Base-by-base conservation (phyloP, 345 rosid species). In the Melaleuca alternifolia region DNA sequence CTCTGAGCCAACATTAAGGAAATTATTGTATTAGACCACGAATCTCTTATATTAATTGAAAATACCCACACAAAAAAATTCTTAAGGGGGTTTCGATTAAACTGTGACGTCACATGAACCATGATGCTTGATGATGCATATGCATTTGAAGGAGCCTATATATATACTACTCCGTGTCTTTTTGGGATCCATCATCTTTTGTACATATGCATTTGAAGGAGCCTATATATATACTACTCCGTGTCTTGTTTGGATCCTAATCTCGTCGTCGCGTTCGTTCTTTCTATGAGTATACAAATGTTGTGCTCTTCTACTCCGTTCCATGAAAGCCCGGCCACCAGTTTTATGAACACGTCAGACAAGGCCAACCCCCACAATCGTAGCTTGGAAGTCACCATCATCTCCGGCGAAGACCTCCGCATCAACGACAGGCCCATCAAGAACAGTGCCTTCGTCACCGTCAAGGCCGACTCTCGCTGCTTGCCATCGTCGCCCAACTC, bases 311-410 rank as follows among this genome's bases (percentile, higher is more conserved):
- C 13, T 23, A 33, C 18, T 71, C 79, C 79, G 6, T 33, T 82
- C 53, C 11, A 26, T 9, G 84, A n/a, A 82, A 24, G 54, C 51
- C 6, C 37, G 24, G 53, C 84, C n/a, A 13, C 54, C 30, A 24
- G 24, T 50, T n/a, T 50, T 30, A 33, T 13, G 24, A 82, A n/a
- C 84, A 2, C 14, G 37, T 16, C 33, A 82, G 56, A 9, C 56
- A 75, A n/a, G 86, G 41, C 86, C 83, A 28, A 20, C 83, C 33
- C 23, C 30, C 85, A 83, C 54, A 54, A 83, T 11, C 88, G 90
- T 50, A 59, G 65, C 51, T 11, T 96, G 5, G 97, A 94, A 90
- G 13, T 87, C 81, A 87, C 89, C 5, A 48, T 87, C 52, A 77
- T 87, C 11, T 87, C 89, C 21, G 87, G 85, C 12, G 89, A 87